Percentiles rank a stretch among this genome's conserved stretches.
Evolutionary conservation across 2,329 filamentous ascomycete genomes (phyloP).

Genomic region (Aspergillus costaricaensis): DNA sequence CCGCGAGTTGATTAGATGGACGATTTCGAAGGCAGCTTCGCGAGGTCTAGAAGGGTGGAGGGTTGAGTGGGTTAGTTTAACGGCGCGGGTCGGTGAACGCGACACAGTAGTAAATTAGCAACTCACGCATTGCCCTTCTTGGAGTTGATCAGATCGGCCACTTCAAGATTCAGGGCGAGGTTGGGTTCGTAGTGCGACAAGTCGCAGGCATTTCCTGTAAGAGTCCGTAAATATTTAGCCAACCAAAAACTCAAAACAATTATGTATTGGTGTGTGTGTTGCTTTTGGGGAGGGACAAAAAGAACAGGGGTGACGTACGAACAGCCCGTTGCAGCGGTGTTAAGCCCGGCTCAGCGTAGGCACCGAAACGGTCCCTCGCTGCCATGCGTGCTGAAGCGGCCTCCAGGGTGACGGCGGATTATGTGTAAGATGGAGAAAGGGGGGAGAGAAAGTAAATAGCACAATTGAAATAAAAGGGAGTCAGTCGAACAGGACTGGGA

Average conservation of each 20-base stretch:
- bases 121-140: slow-evolving; percentile 87
- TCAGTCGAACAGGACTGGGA: slow-evolving; percentile 6
- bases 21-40: slow-evolving; percentile 90
- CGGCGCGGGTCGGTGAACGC: not conserved
- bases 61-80: not conserved
- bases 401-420: slow-evolving; percentile 66
- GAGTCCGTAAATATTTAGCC: no score
- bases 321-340: slow-evolving; percentile 95
- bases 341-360: slow-evolving; percentile 73
- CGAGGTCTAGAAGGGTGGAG: slow-evolving; percentile 61
- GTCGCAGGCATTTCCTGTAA: slow-evolving; percentile 83
- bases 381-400: slow-evolving; percentile 94
- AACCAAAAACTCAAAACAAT: not conserved
- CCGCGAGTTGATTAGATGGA: slow-evolving; percentile 92
- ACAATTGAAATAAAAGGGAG: slow-evolving; percentile 3
- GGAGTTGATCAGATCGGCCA: slow-evolving; percentile 91
- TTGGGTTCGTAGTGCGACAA: slow-evolving; percentile 98
- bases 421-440: slow-evolving; percentile 1
- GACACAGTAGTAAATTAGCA: not conserved
- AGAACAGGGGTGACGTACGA: slow-evolving; percentile 50
- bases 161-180: slow-evolving; percentile 92
- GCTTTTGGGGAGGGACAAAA: not conserved
- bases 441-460: slow-evolving; percentile 8
- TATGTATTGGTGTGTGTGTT: not conserved
- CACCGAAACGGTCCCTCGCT: slow-evolving; percentile 88